Conservation (phyloP, 2,329 filamentous ascomycete species). For the Pseudophaeomoniella oleicola region DNA sequence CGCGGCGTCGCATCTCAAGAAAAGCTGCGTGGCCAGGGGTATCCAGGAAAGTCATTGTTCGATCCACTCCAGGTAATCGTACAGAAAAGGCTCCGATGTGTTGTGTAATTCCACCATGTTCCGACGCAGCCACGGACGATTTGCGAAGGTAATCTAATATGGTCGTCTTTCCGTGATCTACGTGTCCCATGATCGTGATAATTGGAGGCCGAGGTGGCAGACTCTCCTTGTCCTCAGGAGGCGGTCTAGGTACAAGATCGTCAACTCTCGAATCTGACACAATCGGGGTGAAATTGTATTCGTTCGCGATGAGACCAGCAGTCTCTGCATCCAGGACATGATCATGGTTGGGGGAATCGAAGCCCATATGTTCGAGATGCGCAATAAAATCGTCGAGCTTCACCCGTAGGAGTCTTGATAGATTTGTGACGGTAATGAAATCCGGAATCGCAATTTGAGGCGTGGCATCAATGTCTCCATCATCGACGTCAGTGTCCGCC, state of each 20-base stretch:
- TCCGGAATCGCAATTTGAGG: slow-evolving; percentile 68
- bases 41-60: slow-evolving; percentile 89
- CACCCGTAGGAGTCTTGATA: slow-evolving; percentile 62
- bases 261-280: slow-evolving; percentile 46
- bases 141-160: slow-evolving; percentile 87
- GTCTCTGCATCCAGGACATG: slow-evolving; percentile 85
- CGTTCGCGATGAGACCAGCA: slow-evolving; percentile 74
- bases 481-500: slow-evolving; percentile 15
- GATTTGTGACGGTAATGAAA: slow-evolving; percentile 74
- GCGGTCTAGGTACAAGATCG: slow-evolving; percentile 59
- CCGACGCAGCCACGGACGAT: slow-evolving; percentile 76
- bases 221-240: slow-evolving; percentile 49
- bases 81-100: slow-evolving; percentile 98
- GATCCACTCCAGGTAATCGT: slow-evolving; percentile 60
- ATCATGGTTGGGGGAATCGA: slow-evolving; percentile 68
- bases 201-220: slow-evolving; percentile 73
- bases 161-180: slow-evolving; percentile 97
- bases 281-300: slow-evolving; percentile 82
- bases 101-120: slow-evolving; percentile 95
- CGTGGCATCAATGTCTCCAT: slow-evolving; percentile 17
- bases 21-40: slow-evolving; percentile 95
- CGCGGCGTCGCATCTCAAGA: slow-evolving; percentile 85
- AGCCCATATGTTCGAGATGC: slow-evolving; percentile 74
- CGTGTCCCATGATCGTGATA: slow-evolving; percentile 98
- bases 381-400: slow-evolving; percentile 54